Evolutionary conservation across 441 rosid genomes (phyloP), one percentile per base, ranked within the genome.

Genomic region (Pelargonium cotyledonis): DNA sequence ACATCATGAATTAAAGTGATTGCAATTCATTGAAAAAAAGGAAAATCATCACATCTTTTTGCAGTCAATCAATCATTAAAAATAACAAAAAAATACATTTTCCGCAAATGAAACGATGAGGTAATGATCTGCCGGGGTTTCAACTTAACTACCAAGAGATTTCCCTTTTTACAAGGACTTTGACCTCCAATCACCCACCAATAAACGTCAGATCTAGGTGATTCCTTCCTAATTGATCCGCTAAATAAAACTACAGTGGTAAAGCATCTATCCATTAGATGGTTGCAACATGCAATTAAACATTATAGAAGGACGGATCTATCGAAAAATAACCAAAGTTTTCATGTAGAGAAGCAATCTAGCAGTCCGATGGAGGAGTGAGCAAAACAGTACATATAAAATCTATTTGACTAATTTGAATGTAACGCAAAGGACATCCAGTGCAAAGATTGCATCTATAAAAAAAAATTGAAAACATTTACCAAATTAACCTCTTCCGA

Each of bases 401-500:
- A 29, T 26, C 57, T 31, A 66, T 63, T 58, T 62, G 68, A 31
- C 16, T 23, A 1, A 70, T 66, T 18, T 40, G 63, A 72, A 66
- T 47, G 63, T 35, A 44, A 66, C 26, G 23, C 18, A 12, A 51
- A 66, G 70, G n/a, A 46, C 44, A 40, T 23, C 31, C 60, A 70
- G 46, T 61, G 46, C 5, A n/a, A 12, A 61, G 31, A 16, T 63
- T 35, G 43, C 8, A 55, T 38, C 65, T 2, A 70, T 21, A 38
- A 66, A 43, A 64, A 55, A 63, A 49, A 53, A 53, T 29, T 29
- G 18, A 41, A 14, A 35, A 46, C 18, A 53, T 64, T 70, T 75
- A 75, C 77, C 68, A 51, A 62, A 23, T 16, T 38, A 15, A 47
- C 43, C 71, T 75, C 65, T 35, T 7, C 18, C 15, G 46, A 70